Evolutionary conservation across 2,329 filamentous ascomycete species (phyloP).

Genomic region (Hypoxylon sp.): DNA sequence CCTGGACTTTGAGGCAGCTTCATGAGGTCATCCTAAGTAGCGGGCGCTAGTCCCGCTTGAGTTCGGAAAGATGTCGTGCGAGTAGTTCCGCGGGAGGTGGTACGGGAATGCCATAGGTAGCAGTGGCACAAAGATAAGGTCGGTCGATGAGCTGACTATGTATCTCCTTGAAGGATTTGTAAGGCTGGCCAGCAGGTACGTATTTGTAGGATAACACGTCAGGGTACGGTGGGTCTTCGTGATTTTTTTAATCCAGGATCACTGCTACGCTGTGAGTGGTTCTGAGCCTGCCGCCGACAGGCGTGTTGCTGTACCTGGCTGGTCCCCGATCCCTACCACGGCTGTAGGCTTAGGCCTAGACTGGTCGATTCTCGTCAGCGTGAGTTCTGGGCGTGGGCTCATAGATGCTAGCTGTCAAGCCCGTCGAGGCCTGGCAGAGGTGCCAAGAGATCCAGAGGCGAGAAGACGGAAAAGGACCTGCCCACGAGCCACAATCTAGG

Average conservation of each 20-base stretch:
- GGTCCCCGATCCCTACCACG: constrained; percentile 6
- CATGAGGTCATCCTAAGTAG: constrained; percentile 11
- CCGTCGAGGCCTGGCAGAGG: constrained; percentile 24
- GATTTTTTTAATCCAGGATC: constrained; percentile 24
- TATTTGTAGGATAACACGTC: constrained; percentile 36
- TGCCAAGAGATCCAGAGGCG: constrained; percentile 35
- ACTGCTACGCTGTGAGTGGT: constrained; percentile 28
- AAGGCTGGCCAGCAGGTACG: constrained; percentile 31
- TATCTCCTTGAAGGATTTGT: constrained; percentile 21
- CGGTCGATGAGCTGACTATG: constrained; percentile 11
- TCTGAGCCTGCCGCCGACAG: constrained; percentile 29
- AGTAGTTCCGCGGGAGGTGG: constrained; percentile 10
- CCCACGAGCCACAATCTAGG: constrained; percentile 36
- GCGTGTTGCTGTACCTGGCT: constrained; percentile 24
- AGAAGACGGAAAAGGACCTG: constrained; percentile 17
- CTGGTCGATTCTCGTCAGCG: constrained; percentile 30
- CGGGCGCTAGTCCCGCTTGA: constrained; percentile 6
- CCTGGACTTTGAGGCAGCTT: constrained; percentile 2
- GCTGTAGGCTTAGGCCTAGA: constrained; percentile 26
- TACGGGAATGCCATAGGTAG: constrained; percentile 22
- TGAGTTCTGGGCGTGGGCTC: constrained; percentile 21
- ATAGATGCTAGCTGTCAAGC: constrained; percentile 16
- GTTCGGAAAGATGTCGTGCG: constrained; percentile 11
- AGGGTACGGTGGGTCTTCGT: constrained; percentile 17
- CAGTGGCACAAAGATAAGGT: constrained; percentile 31